These are phyloP conservation scores for Microstegium vimineum DNA, from an alignment of 176 grass and related monocot species.

Conservation along the genomic window DNA sequence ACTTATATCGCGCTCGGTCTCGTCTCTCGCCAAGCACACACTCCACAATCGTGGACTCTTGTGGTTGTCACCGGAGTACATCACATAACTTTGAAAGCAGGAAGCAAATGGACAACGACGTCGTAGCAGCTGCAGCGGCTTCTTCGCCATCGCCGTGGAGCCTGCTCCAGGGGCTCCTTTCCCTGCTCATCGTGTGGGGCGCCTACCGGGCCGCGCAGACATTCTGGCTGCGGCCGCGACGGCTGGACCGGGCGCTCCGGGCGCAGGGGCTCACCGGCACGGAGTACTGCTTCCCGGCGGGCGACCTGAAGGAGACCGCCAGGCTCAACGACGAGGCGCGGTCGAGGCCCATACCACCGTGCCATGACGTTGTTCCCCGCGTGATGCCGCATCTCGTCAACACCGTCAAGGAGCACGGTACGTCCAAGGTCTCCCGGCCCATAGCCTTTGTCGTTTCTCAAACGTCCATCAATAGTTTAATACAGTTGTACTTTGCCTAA, in stretches of 20 bases:
- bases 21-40: background rate
- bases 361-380: too few relatives aligned
- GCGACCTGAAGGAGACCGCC: too few relatives aligned
- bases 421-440: too few relatives aligned
- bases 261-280: slow-evolving; percentile 59
- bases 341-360: too few relatives aligned
- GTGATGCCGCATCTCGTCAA: too few relatives aligned
- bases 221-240: slow-evolving; percentile 41
- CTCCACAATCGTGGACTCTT: background rate
- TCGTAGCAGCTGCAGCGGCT: background rate
- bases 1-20: background rate
- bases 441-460: too few relatives aligned
- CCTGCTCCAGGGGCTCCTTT: slow-evolving; percentile 6
- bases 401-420: too few relatives aligned
- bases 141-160: background rate
- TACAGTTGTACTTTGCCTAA: too few relatives aligned
- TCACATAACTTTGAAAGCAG: background rate
- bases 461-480: too few relatives aligned
- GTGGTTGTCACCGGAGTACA: too few relatives aligned
- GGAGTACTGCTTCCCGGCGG: slow-evolving; percentile 34
- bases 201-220: slow-evolving; percentile 5
- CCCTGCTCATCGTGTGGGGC: slow-evolving; percentile 18
- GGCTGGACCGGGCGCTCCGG: slow-evolving; percentile 40
- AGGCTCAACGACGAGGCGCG: too few relatives aligned
- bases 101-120: background rate